Conservation (phyloP, 2,329 filamentous ascomycete genomes). For the Aspergillus quadrilineatus region DNA sequence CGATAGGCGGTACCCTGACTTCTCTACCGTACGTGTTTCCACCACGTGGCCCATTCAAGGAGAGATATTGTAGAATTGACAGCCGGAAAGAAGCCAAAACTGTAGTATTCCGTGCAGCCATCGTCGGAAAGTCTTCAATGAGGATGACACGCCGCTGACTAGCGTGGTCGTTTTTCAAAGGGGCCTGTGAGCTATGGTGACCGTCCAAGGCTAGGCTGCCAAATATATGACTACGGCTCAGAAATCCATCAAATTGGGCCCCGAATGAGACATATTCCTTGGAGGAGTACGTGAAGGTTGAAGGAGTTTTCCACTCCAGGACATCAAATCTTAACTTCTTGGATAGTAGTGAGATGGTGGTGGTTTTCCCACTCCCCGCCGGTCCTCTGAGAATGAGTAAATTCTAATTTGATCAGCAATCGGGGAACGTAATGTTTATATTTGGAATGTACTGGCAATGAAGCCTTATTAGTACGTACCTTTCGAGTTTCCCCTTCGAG, state of each 20-base stretch:
- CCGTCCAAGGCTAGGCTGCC: constrained; percentile 61
- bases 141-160: constrained; percentile 58
- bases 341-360: constrained; percentile 75
- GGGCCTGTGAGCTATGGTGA: constrained; percentile 1
- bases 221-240: constrained; percentile 78
- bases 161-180: constrained; percentile 4
- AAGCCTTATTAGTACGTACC: constrained; percentile 27
- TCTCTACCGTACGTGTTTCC: constrained; percentile 25
- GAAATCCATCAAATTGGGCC: constrained; percentile 86
- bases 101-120: constrained; percentile 65
- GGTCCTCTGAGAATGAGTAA: constrained; percentile 84
- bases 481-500: constrained; percentile 55
- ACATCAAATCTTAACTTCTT: constrained; percentile 74
- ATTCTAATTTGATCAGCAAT: constrained; percentile 53
- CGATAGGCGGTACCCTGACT: constrained; percentile 59
- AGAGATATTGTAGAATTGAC: constrained; percentile 72
- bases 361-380: constrained; percentile 90
- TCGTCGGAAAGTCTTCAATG: constrained; percentile 80
- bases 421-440: not conserved
- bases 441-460: not conserved
- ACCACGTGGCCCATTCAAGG: constrained; percentile 60
- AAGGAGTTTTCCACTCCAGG: constrained; percentile 87
- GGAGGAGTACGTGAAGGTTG: constrained; percentile 57
- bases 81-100: constrained; percentile 70
- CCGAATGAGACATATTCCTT: constrained; percentile 69